phyloP scores from a whole-genome alignment of 768 basidiomycete genomes.

The Macrolepiota dolichaula region DNA sequence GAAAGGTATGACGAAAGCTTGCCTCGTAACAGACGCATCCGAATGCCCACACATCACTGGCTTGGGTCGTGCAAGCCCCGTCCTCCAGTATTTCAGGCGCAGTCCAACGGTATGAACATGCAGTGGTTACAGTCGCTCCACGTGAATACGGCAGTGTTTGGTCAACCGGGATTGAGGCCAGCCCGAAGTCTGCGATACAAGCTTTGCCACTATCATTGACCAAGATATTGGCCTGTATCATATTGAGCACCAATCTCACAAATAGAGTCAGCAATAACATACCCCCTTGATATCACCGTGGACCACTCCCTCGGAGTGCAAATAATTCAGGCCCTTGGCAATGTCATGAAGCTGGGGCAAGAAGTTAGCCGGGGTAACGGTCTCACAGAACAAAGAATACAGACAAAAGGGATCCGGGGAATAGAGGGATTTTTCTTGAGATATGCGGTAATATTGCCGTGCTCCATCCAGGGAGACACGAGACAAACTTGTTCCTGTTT shows the following conservation, averaged over 20 bases:
- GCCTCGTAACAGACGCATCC: conserved; percentile 16
- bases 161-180: conserved; percentile 5
- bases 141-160: not conserved
- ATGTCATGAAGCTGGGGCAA: conserved; percentile 10
- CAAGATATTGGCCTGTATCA: conserved; percentile 13
- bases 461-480: conserved; percentile 15
- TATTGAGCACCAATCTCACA: not conserved
- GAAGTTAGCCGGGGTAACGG: not conserved
- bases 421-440: conserved; percentile 2
- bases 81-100: conserved; percentile 15
- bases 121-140: not conserved
- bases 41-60: conserved; percentile 17
- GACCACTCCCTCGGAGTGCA: conserved; percentile 11
- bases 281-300: conserved; percentile 18
- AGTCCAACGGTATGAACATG: conserved; percentile 13
- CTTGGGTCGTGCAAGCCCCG: not conserved
- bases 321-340: conserved; percentile 6
- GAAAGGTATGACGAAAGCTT: not conserved
- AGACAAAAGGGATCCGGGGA: conserved; percentile 3
- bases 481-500: conserved; percentile 4
- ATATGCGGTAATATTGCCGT: conserved; percentile 10
- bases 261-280: not conserved
- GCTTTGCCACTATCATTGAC: conserved; percentile 9
- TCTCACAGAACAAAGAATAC: not conserved
- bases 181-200: conserved; percentile 15